These are phyloP conservation scores for Peronospora tabacina DNA, from an alignment of 352 stramenopile genomes.

Conservation along the genomic window DNA sequence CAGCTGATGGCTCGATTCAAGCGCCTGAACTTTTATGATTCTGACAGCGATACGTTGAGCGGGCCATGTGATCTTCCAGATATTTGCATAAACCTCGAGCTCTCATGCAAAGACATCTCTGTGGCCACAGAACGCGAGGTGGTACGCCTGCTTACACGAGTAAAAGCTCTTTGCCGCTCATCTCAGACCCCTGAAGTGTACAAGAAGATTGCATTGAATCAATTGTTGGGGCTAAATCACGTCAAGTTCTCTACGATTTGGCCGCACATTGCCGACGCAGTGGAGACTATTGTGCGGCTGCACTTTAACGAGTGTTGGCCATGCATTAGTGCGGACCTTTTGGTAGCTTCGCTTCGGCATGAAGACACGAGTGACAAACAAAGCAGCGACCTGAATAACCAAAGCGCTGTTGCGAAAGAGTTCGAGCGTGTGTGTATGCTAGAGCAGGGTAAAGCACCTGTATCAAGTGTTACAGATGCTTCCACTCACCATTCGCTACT, in stretches of 20 bases:
- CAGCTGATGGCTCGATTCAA: slow-evolving; percentile 56
- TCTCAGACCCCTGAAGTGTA: slow-evolving; percentile 66
- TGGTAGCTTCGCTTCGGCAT: slow-evolving; percentile 38
- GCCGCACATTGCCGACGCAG: slow-evolving; percentile 63
- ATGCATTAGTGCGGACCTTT: slow-evolving; percentile 46
- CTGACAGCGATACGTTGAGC: slow-evolving; percentile 32
- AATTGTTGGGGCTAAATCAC: slow-evolving; percentile 78
- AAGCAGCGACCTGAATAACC: slow-evolving; percentile 3
- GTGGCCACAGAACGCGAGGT: slow-evolving; percentile 82
- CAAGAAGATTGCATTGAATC: slow-evolving; percentile 68
- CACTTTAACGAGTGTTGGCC: slow-evolving; percentile 66
- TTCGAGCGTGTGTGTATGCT: slow-evolving; percentile 50
- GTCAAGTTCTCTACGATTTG: slow-evolving; percentile 87
- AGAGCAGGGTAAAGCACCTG: slow-evolving; percentile 41
- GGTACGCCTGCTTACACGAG: slow-evolving; percentile 63
- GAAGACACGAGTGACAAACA: slow-evolving; percentile 22
- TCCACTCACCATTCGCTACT: slow-evolving; percentile 70
- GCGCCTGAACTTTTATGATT: slow-evolving; percentile 45
- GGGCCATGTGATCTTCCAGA: slow-evolving; percentile 66
- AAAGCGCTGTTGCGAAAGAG: slow-evolving; percentile 24
- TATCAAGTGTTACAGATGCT: slow-evolving; percentile 49
- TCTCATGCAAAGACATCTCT: slow-evolving; percentile 37
- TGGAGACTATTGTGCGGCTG: slow-evolving; percentile 45
- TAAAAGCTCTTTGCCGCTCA: slow-evolving; percentile 71
- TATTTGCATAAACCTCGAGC: slow-evolving; percentile 58